A percentile compares a stretch with the other conserved stretches of the same genome.
Conservation (phyloP, 306 rosid genomes). For the Cercis canadensis region DNA sequence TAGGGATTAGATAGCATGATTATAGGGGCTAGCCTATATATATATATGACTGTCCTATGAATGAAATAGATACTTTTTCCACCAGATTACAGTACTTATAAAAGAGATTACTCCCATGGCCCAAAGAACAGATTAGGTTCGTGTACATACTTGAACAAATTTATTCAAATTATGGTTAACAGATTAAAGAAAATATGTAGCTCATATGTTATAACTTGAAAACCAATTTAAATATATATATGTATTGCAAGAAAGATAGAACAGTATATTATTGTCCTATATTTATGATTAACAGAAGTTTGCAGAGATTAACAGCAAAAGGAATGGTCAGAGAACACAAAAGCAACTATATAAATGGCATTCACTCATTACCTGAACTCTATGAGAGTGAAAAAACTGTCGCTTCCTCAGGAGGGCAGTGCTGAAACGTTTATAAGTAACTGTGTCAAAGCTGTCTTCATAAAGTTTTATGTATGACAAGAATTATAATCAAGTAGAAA, state of each 20-base stretch:
- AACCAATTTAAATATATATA: background rate
- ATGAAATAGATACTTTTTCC: too few species aligned
- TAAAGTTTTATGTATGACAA: constrained; percentile 3
- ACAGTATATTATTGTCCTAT: background rate
- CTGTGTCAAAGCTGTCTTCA: constrained; percentile 30
- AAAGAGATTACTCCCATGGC: background rate
- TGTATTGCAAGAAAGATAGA: background rate
- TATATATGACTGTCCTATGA: too few species aligned
- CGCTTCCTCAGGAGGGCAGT: constrained; percentile 63
- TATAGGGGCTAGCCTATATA: too few species aligned
- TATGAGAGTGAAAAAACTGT: constrained; percentile 82
- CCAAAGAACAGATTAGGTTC: background rate
- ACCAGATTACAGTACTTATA: too few species aligned
- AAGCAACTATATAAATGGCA: constrained; percentile 29
- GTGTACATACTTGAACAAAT: background rate
- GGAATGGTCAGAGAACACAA: background rate
- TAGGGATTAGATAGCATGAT: too few species aligned
- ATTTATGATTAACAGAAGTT: background rate
- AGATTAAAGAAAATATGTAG: constrained; percentile 2
- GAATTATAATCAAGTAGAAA: constrained; percentile 23
- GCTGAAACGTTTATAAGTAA: constrained; percentile 56
- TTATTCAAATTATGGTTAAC: background rate
- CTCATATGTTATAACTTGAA: background rate
- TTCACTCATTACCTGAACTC: constrained; percentile 66
- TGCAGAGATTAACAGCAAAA: background rate